Percentiles rank a stretch among this genome's conserved stretches.
phyloP scores from a whole-genome alignment of 345 rosid genomes.

The thale cress (Arabidopsis thaliana) region TAIR10.1 NC_003070.9:23994501-23995000 shows the following conservation, averaged over 20 bases:
- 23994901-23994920: constrained; percentile 96
- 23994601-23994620: neutral
- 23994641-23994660: neutral
- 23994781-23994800: neutral
- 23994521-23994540: neutral
- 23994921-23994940: constrained; percentile 88
- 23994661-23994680: neutral
- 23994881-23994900: constrained; percentile 86
- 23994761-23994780: constrained; percentile 72
- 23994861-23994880: constrained; percentile 75
- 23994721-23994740: constrained; percentile 94
- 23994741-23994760: constrained; percentile 84
- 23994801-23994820: neutral
- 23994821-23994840: neutral
- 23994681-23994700: constrained; percentile 49
- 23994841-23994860: neutral
- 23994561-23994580: constrained; percentile 48
- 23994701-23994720: constrained; percentile 87
- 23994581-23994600: constrained; percentile 30
- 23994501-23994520: neutral
- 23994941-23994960: constrained; percentile 77
- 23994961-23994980: constrained; percentile 83
- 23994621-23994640: neutral
- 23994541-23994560: constrained; percentile 28
- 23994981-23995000: constrained; percentile 87